Percentiles rank a stretch among this genome's conserved stretches.
Evolutionary conservation across 2,329 filamentous ascomycete species (phyloP).

Genomic region (Ophiostoma montium): DNA sequence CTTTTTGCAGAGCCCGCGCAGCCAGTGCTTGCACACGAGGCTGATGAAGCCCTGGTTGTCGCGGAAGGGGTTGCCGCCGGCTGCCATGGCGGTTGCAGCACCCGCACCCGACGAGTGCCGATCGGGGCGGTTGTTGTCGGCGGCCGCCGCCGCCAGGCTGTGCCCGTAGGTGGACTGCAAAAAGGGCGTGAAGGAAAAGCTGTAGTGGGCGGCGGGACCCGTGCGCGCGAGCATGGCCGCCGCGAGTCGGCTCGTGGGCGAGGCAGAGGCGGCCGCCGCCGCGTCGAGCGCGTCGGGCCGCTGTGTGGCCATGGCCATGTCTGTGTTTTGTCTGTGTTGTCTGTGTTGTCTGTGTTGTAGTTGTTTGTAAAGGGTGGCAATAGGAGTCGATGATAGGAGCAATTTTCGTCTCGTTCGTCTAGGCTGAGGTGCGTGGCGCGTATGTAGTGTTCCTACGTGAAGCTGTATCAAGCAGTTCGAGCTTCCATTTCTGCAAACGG

Average conservation of each 20-base stretch:
- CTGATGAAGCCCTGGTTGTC: slow-evolving; percentile 46
- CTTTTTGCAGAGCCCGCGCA: slow-evolving; percentile 94
- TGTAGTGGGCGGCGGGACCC: too few species aligned
- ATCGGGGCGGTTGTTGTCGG: slow-evolving; percentile 64
- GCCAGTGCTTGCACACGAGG: slow-evolving; percentile 97
- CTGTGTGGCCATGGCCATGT: neutral
- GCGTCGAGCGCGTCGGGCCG: neutral
- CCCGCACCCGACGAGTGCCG: slow-evolving; percentile 43
- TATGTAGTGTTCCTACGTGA: too few species aligned
- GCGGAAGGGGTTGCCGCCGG: slow-evolving; percentile 19
- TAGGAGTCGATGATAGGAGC: too few species aligned
- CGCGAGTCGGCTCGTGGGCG: neutral
- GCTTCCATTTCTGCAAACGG: too few species aligned
- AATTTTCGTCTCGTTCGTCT: too few species aligned
- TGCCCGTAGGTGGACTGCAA: slow-evolving; percentile 73
- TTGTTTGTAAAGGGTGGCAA: neutral
- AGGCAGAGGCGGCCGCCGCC: neutral
- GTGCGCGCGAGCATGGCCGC: slow-evolving; percentile 2
- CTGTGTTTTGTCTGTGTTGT: too few species aligned
- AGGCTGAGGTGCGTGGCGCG: too few species aligned
- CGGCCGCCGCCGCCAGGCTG: slow-evolving; percentile 66
- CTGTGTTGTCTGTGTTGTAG: neutral
- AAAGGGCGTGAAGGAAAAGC: slow-evolving; percentile 77
- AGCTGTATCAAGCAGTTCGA: too few species aligned
- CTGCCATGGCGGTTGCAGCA: slow-evolving; percentile 19